Percentiles rank a stretch among this genome's conserved stretches.
Conservation (phyloP, 2,329 filamentous ascomycete species). For the Sordariomycetes sp. region DNA sequence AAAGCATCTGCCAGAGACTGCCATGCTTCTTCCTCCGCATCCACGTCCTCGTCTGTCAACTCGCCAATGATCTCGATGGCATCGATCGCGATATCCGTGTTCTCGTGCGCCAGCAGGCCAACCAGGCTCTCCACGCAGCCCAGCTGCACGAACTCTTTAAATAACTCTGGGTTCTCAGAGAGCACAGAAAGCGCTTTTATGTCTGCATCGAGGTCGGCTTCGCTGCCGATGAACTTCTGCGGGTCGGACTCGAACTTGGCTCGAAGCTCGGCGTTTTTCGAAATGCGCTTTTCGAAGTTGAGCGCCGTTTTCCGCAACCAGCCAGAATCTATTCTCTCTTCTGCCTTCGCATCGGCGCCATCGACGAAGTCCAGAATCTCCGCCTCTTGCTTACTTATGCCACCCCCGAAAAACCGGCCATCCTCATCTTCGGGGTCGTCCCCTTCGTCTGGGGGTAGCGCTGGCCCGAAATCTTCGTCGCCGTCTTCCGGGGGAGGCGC, state of each 20-base stretch:
- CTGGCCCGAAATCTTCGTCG: slow-evolving; percentile 29
- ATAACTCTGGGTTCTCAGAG: slow-evolving; percentile 77
- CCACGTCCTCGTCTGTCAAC: slow-evolving; percentile 86
- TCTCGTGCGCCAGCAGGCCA: slow-evolving; percentile 81
- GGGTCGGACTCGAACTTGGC: slow-evolving; percentile 77
- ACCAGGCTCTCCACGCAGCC: slow-evolving; percentile 69
- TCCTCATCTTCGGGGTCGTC: slow-evolving; percentile 89
- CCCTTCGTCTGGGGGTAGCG: slow-evolving; percentile 34
- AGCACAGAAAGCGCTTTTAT: slow-evolving; percentile 83
- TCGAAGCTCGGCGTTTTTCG: slow-evolving; percentile 80
- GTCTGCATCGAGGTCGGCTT: slow-evolving; percentile 82
- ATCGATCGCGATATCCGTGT: slow-evolving; percentile 91
- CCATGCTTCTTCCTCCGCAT: slow-evolving; percentile 75
- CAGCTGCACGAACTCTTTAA: slow-evolving; percentile 68
- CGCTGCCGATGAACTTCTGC: slow-evolving; percentile 71
- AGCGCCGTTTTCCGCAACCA: slow-evolving; percentile 80
- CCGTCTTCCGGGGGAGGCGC: slow-evolving; percentile 33
- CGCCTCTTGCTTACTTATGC: slow-evolving; percentile 71
- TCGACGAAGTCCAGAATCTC: slow-evolving; percentile 87
- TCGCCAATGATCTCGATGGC: slow-evolving; percentile 85
- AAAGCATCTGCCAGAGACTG: slow-evolving; percentile 60
- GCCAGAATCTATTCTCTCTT: slow-evolving; percentile 68
- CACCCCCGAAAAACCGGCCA: slow-evolving; percentile 90
- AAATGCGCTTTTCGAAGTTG: slow-evolving; percentile 83
- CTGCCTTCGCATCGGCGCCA: slow-evolving; percentile 20